Percentiles rank a stretch among this genome's conserved stretches.
Evolutionary conservation across 1,284 basidiomycete genomes (phyloP).

Genomic region (Bondarzewia mesenterica): DNA sequence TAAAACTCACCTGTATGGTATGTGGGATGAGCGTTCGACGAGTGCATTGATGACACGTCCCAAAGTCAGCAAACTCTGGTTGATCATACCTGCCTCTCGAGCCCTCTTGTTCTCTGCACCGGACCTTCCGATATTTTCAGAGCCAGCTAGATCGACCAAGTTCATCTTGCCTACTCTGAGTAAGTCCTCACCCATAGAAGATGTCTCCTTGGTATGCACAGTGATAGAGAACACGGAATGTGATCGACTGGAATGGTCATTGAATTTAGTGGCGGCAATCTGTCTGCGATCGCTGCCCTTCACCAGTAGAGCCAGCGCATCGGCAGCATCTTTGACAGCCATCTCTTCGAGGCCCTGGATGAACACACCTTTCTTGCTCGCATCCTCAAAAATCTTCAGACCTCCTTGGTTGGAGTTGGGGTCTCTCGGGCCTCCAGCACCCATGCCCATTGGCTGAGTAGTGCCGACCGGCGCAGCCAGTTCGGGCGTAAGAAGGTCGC

Average conservation of each 20-base stretch:
- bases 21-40: constrained; percentile 86
- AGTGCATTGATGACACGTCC: constrained; percentile 96
- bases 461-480: constrained; percentile 52
- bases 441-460: constrained; percentile 67
- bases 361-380: constrained; percentile 78
- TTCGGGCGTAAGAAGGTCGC: constrained; percentile 80
- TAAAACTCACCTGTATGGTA: constrained; percentile 86
- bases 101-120: constrained; percentile 95
- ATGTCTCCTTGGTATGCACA: constrained; percentile 85
- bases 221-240: constrained; percentile 98
- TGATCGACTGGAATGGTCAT: constrained; percentile 94
- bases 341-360: constrained; percentile 95
- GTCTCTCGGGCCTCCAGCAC: constrained; percentile 27
- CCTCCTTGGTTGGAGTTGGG: constrained; percentile 33
- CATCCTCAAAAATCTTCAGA: constrained; percentile 92
- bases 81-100: constrained; percentile 98
- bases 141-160: constrained; percentile 94
- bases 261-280: constrained; percentile 96
- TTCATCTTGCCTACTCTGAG: constrained; percentile 94
- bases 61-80: constrained; percentile 92
- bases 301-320: constrained; percentile 80
- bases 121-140: constrained; percentile 94
- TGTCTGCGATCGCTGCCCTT: constrained; percentile 90
- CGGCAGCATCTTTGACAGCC: constrained; percentile 75
- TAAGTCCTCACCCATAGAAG: constrained; percentile 77